Evolutionary conservation across 2,329 filamentous ascomycete species (phyloP).

Genomic region (Cytospora piceae): DNA sequence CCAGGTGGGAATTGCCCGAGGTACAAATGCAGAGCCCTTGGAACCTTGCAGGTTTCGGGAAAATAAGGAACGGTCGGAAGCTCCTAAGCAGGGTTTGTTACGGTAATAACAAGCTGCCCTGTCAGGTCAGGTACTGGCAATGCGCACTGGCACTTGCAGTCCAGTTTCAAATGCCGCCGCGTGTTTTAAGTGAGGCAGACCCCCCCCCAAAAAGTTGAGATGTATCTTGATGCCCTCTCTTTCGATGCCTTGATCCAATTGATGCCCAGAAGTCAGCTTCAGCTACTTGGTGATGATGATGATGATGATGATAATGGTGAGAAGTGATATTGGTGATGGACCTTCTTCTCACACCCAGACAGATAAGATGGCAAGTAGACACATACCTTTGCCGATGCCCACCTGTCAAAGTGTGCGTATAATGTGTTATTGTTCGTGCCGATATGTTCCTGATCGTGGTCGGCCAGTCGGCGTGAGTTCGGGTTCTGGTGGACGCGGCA

Average conservation of each 20-base stretch:
- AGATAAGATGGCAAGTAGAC: background rate
- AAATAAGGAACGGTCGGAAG: conserved; percentile 22
- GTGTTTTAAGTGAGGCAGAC: background rate
- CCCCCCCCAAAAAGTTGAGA: background rate
- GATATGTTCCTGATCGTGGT: too few species aligned
- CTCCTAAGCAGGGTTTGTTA: conserved; percentile 18
- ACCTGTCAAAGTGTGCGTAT: background rate
- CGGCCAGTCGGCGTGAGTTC: too few species aligned
- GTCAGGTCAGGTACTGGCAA: conserved; percentile 2
- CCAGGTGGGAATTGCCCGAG: background rate
- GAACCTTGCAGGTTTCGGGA: conserved; percentile 11
- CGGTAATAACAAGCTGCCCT: conserved; percentile 10
- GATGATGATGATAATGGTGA: background rate
- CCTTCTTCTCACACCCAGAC: background rate
- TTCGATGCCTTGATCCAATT: background rate
- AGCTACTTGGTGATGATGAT: background rate
- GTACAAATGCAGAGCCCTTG: background rate
- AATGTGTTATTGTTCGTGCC: background rate
- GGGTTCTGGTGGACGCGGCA: too few species aligned
- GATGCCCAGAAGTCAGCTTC: background rate
- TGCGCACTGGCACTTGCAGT: conserved; percentile 20
- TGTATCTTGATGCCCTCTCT: background rate
- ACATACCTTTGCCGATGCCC: background rate
- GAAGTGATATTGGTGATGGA: background rate
- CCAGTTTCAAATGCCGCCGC: conserved; percentile 8